Base-by-base conservation (phyloP, 345 rosid species). In the Arabidopsis suecica region DNA sequence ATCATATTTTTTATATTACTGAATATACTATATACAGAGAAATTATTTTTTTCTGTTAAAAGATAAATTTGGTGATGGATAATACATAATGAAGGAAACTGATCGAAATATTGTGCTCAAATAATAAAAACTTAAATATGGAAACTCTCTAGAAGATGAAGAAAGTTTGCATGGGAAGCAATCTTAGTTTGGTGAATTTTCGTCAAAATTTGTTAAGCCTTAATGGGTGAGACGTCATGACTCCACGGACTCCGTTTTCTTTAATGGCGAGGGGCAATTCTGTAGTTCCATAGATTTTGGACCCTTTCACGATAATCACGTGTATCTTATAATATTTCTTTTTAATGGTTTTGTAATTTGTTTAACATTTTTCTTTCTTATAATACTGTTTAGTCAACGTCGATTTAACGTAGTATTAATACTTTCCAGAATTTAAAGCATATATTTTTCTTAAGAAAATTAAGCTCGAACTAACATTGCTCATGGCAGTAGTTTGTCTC, bases 131-230 rank as follows among this genome's bases (percentile, higher is more conserved):
- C n/a, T 3, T 3, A n/a, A 60, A 65, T 2, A 3, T 50, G 30
- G 30, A 50, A 60, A 38, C 8, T 38, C 63, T 70, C 76, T 64
- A 77, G 80, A 77, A 70, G 80, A 57, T 20, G 61, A 50, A 66
- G 73, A 78, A 78, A 66, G 73, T 65, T 78, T 78, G 77, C 77
- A 65, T 78, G 81, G 62, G 81, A 78, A 78, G 81, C 81, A 78
- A 78, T 72, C 42, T 34, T 37, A 78, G 73, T 72, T 78, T 78
- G 81, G 81, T 78, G 81, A 60, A 41, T 78, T 77, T 70, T 77
- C 73, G 81, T 78, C 81, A 72, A 51, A 78, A 59, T 72, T 72
- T 78, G 68, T 78, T 66, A 72, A 42, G 77, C 41, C 69, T 56
- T 51, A 59, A 78, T 71, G 81, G 81, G 81, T 78, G 72, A 78